Evolutionary conservation across 176 grass and related monocot species (phyloP).

Genomic region (Avena insularis): DNA sequence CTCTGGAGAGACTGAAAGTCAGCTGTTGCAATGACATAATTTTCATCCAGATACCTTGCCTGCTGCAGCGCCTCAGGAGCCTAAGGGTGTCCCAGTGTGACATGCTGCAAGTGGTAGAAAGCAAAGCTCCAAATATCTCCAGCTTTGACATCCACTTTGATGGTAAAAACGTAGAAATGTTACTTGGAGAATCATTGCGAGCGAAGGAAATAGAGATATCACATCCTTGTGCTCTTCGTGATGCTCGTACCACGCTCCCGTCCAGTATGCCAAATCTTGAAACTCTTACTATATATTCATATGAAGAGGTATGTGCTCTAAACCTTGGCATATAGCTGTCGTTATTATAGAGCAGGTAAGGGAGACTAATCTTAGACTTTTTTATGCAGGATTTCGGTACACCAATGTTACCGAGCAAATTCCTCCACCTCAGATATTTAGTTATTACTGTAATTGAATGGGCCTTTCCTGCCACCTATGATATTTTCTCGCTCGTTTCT

Average conservation of each 20-base stretch:
- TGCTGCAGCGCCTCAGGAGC: background rate
- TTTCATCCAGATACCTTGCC: background rate
- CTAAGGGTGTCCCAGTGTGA: background rate
- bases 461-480: background rate
- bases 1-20: background rate
- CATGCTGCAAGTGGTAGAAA: background rate
- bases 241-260: background rate
- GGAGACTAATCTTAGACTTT: background rate
- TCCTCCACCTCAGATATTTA: constrained; percentile 12
- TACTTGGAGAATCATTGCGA: constrained; percentile 15
- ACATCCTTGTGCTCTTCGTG: background rate
- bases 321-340: background rate
- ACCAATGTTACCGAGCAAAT: constrained; percentile 1
- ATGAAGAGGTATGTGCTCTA: background rate
- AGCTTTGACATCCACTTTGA: background rate
- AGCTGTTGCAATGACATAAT: constrained; percentile 1
- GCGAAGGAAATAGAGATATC: background rate
- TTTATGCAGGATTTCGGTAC: background rate
- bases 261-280: constrained; percentile 12
- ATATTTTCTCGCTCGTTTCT: constrained; percentile 1
- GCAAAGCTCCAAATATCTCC: constrained; percentile 6
- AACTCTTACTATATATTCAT: background rate
- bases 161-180: background rate
- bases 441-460: background rate
- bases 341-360: background rate